Evolutionary conservation across 148 eudicot genomes (phyloP), one percentile per base, ranked within the genome.

Genomic region (Nyssa sinensis): DNA sequence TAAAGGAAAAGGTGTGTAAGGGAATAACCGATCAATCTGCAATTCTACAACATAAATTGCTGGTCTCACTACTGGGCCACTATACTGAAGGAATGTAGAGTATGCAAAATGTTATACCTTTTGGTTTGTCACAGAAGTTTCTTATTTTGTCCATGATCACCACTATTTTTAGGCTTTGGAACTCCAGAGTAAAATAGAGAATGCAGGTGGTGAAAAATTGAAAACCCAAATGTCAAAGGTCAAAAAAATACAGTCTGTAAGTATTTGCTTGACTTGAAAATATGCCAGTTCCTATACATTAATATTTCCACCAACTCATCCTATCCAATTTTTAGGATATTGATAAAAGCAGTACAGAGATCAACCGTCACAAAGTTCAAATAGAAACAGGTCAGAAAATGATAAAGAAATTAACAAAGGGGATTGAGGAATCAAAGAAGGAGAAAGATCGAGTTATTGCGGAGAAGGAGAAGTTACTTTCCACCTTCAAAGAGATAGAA

Each of bases 181-280:
- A 64, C 94, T 93, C 83, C 99, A 96, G 79, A 72, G 70, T 44
- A 93, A 91, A 81, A 88, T 96, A 66, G 99, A 96, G 73, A 96
- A 93, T 86, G 99, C 94, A 74, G 99, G 99, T 64, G 98, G 99
- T 73, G 97, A 89, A 77, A 89, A 55, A 76, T 85, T 96, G 72
- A 91, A 76, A 86, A 89, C 55, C 33, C 99, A 96, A 55, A 93
- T 86, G 84, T 74, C 85, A 30, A 91, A 85, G 74, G 98, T 96
- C 53, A 85, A 78, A 66, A 89, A 91, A 81, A 89, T 96, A 58
- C 94, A 96, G 71, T 79, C 90, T 51, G 99, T 96, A 89, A 93
- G 99, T 88, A 64, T 49, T 39, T 10, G 19, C 23, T 27, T 6
- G 47, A 57, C 4, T 64, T 66, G 62, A 75, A 53, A 37, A 60